Conservation (phyloP, 148 eudicot genomes). For the Rheum nobile region DNA sequence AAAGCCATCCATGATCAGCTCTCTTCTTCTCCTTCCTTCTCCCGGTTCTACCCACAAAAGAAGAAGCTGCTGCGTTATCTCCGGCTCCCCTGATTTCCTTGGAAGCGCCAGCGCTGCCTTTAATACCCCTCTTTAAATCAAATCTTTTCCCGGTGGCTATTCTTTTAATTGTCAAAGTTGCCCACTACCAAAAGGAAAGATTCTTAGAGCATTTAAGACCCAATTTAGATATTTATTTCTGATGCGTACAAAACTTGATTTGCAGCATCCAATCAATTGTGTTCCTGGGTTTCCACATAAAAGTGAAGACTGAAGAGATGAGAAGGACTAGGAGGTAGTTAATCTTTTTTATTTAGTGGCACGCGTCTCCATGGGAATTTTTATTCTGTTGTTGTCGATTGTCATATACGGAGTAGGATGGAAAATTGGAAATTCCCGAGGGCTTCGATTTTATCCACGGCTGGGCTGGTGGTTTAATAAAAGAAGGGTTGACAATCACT, state of each 20-base stretch:
- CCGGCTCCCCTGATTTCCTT: not conserved
- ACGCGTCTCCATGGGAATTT: not conserved
- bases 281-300: not conserved
- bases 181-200: not conserved
- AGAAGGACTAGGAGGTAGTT: not conserved
- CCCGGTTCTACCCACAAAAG: no score
- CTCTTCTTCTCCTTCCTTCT: not conserved
- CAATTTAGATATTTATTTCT: not conserved
- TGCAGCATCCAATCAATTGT: not conserved
- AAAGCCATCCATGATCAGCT: not conserved
- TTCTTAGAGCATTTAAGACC: conserved; percentile 1
- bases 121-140: not conserved
- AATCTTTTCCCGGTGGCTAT: not conserved
- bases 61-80: not conserved
- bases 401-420: no score
- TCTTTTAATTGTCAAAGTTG: not conserved
- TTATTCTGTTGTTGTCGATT: no score
- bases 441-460: no score
- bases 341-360: not conserved
- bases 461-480: no score
- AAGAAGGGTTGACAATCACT: no score
- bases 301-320: not conserved
- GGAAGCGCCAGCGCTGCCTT: not conserved
- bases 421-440: no score
- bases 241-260: not conserved